Percentiles rank a stretch among this genome's conserved stretches.
Conservation (phyloP, 371 early-diverging fungal genomes). For the Lichtheimia corymbifera region DNA sequence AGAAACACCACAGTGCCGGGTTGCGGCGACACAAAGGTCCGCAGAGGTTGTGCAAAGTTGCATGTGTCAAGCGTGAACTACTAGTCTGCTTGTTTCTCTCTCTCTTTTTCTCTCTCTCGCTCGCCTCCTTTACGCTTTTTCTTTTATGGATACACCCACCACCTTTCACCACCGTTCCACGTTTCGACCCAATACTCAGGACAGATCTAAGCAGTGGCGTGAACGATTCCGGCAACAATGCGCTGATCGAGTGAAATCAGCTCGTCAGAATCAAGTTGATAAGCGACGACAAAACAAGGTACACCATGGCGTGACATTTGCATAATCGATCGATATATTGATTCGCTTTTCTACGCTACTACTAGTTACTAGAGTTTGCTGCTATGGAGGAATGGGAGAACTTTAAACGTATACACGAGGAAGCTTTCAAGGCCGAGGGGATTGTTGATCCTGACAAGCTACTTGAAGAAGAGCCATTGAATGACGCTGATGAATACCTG, state of each 20-base stretch:
- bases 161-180: neutral
- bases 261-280: slow-evolving; percentile 7
- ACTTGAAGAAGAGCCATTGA: slow-evolving; percentile 1
- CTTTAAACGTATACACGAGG: slow-evolving; percentile 12
- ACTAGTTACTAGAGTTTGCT: slow-evolving; percentile 3
- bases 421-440: slow-evolving; percentile 14
- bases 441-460: slow-evolving; percentile 6
- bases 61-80: too few species aligned
- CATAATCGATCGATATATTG: too few species aligned
- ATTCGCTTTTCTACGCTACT: neutral
- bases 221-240: slow-evolving; percentile 15
- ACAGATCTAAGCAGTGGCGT: slow-evolving; percentile 11
- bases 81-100: neutral
- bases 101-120: neutral
- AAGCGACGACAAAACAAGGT: slow-evolving; percentile 13
- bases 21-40: too few species aligned
- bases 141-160: neutral
- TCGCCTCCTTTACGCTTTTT: neutral
- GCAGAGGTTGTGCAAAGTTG: too few species aligned
- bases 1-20: too few species aligned
- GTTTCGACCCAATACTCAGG: neutral
- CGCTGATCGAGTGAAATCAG: slow-evolving; percentile 4
- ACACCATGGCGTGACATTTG: neutral
- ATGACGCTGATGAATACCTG: neutral
- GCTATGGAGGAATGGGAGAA: slow-evolving; percentile 13